Conservation (phyloP, 2,329 filamentous ascomycete genomes). For the Hypoxylon sp. region DNA sequence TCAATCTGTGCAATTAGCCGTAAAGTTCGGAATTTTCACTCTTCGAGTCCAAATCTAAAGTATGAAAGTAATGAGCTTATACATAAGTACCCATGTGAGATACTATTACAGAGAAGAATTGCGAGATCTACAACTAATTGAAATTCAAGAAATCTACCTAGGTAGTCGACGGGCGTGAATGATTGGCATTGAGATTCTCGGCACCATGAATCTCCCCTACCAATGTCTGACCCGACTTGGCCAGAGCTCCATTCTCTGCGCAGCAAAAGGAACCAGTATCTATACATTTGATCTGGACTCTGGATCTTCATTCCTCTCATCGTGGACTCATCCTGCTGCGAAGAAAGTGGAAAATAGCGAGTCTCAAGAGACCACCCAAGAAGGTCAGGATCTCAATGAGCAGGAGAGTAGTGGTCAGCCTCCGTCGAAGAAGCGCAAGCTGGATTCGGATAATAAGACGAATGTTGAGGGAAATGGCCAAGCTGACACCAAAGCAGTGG, state of each 20-base stretch:
- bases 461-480: conserved; percentile 21
- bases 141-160: neutral
- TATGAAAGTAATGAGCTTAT: neutral
- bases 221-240: conserved; percentile 71
- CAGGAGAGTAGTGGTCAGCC: conserved; percentile 43
- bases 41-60: conserved; percentile 15
- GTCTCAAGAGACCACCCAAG: conserved; percentile 18
- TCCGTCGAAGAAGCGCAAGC: conserved; percentile 48
- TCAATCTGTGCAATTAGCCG: conserved; percentile 30
- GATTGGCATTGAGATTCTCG: conserved; percentile 1
- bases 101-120: neutral
- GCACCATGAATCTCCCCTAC: conserved; percentile 65
- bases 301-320: conserved; percentile 43
- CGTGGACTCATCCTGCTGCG: conserved; percentile 50
- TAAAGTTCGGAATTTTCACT: conserved; percentile 32
- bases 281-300: conserved; percentile 71
- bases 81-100: neutral
- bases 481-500: conserved; percentile 28
- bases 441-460: conserved; percentile 35
- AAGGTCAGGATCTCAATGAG: conserved; percentile 23
- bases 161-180: neutral
- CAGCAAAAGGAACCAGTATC: conserved; percentile 80
- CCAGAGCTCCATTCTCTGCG: conserved; percentile 71
- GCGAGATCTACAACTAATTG: neutral
- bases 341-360: conserved; percentile 30